Conservation (phyloP, 2,329 filamentous ascomycete genomes). For the Drechmeria coniospora region DNA sequence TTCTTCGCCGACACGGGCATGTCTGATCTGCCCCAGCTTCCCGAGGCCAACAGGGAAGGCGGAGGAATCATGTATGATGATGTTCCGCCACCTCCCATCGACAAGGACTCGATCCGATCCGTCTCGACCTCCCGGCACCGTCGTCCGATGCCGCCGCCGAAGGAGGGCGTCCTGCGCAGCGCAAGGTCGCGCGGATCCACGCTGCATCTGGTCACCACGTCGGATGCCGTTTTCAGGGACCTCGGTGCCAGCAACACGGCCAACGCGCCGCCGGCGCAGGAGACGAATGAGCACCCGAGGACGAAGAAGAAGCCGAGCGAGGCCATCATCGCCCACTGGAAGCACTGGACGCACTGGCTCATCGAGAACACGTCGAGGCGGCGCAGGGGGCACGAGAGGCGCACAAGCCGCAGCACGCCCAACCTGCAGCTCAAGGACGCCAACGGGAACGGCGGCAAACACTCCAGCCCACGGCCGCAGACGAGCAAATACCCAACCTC, state of each 20-base stretch:
- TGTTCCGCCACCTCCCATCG: conserved; percentile 53
- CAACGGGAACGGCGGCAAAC: conserved; percentile 30
- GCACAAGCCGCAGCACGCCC: conserved; percentile 42
- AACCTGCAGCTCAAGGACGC: conserved; percentile 37
- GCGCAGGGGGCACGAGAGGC: conserved; percentile 30
- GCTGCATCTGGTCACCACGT: conserved; percentile 65
- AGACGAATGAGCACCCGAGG: conserved; percentile 24
- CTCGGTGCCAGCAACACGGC: conserved; percentile 8
- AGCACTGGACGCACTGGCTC: conserved; percentile 49
- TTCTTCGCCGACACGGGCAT: conserved; percentile 46
- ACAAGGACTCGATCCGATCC: conserved; percentile 64
- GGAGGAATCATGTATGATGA: conserved; percentile 13
- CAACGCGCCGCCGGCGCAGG: conserved; percentile 12
- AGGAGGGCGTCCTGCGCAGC: conserved; percentile 55
- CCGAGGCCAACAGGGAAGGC: conserved; percentile 36
- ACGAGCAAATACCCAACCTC: conserved; percentile 39
- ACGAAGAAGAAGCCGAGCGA: conserved; percentile 41
- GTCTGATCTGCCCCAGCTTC: conserved; percentile 62
- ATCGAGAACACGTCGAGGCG: conserved; percentile 42
- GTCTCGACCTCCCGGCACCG: conserved; percentile 64
- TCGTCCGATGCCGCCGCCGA: conserved; percentile 67
- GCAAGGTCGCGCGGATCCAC: conserved; percentile 69
- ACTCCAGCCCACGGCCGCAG: conserved; percentile 41
- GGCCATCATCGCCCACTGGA: conserved; percentile 44
- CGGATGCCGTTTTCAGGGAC: conserved; percentile 28